phyloP scores from a whole-genome alignment of 2,329 filamentous ascomycete genomes.

The Hypoxylon sp. region DNA sequence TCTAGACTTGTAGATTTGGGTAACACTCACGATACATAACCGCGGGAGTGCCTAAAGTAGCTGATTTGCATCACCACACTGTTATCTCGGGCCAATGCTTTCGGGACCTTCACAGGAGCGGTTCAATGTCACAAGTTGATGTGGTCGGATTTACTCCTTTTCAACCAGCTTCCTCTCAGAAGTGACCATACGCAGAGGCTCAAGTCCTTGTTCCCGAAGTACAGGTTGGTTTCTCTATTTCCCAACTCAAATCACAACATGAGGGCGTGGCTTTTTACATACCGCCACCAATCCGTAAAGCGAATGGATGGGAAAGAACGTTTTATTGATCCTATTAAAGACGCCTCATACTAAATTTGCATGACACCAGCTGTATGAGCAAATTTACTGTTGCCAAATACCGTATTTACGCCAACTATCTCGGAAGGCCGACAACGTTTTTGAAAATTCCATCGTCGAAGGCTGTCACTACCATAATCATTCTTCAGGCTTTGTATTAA shows the following conservation, averaged over 20 bases:
- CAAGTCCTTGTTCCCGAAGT: background rate
- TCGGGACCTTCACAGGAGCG: background rate
- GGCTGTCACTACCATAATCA: too few relatives aligned
- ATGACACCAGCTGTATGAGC: background rate
- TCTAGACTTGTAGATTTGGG: slow-evolving; percentile 2
- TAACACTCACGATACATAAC: background rate
- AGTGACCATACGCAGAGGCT: background rate
- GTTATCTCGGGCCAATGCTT: slow-evolving; percentile 1
- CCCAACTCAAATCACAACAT: background rate
- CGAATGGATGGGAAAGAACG: background rate
- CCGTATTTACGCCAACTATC: background rate
- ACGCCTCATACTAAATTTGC: background rate
- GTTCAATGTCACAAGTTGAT: background rate
- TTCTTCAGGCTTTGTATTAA: too few relatives aligned
- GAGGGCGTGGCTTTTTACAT: background rate
- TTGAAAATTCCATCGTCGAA: too few relatives aligned
- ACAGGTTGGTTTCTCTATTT: background rate
- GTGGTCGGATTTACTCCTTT: background rate
- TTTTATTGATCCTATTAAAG: background rate
- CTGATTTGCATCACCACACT: background rate
- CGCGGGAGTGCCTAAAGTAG: background rate
- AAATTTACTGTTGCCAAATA: background rate
- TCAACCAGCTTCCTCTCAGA: background rate
- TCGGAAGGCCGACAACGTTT: too few relatives aligned
- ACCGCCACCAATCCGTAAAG: background rate